Evolutionary conservation across 352 stramenopile species (phyloP).

Genomic region (Phytophthora pini): DNA sequence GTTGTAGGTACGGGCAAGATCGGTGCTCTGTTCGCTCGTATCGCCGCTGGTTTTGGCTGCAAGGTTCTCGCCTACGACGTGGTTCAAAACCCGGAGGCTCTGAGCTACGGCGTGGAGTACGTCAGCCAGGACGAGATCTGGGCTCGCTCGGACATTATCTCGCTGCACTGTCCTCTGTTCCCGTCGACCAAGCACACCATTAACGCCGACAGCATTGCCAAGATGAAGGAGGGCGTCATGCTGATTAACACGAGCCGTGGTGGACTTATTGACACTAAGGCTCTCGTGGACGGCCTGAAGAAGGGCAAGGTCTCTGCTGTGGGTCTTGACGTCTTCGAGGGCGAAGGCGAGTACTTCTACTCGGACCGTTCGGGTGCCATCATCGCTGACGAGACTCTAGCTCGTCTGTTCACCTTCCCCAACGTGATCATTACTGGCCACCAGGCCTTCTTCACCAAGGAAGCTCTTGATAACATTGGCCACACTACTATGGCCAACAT

Average conservation of each 20-base stretch:
- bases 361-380: conserved; percentile 71
- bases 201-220: conserved; percentile 76
- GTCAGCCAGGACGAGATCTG: conserved; percentile 71
- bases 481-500: conserved; percentile 82
- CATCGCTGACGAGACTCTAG: conserved; percentile 73
- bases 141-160: conserved; percentile 85
- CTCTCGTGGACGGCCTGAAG: conserved; percentile 83
- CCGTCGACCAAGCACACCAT: conserved; percentile 86
- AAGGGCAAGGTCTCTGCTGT: conserved; percentile 75
- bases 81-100: conserved; percentile 52
- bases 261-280: conserved; percentile 85
- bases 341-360: conserved; percentile 82
- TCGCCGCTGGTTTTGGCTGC: conserved; percentile 42
- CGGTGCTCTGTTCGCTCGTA: conserved; percentile 56
- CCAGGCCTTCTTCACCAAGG: conserved; percentile 84
- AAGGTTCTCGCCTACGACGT: conserved; percentile 80
- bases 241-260: conserved; percentile 93
- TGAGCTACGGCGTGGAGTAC: conserved; percentile 41
- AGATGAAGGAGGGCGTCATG: conserved; percentile 91
- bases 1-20: conserved; percentile 69
- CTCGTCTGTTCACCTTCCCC: conserved; percentile 82
- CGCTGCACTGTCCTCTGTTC: conserved; percentile 87
- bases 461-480: conserved; percentile 75
- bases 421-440: conserved; percentile 86
- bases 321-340: conserved; percentile 92